Percentiles rank a stretch among this genome's conserved stretches.
Evolutionary conservation across 352 stramenopile genomes (phyloP).

Genomic region (Globisporangium apiculatum): DNA sequence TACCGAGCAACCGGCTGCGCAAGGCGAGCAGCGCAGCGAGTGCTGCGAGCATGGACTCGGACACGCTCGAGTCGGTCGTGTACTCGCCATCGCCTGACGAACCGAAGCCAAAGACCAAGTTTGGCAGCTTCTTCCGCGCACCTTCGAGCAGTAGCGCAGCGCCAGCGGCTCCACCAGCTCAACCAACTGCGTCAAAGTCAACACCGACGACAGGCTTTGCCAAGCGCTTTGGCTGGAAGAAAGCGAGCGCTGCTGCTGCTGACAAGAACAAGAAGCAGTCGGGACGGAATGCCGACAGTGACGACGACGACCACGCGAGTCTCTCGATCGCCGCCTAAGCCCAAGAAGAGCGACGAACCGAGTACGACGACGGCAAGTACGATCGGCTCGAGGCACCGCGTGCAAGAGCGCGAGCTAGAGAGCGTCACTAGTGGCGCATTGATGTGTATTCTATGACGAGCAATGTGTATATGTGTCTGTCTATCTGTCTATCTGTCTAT

Average conservation of each 20-base stretch:
- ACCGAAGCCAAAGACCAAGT: constrained; percentile 14
- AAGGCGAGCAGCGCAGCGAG: constrained; percentile 13
- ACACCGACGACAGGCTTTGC: constrained; percentile 7
- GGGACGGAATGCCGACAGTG: not conserved
- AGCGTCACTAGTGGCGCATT: not conserved
- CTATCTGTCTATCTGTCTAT: constrained; percentile 3
- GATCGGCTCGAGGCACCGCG: no score
- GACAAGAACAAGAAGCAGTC: constrained; percentile 2
- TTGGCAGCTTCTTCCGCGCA: constrained; percentile 7
- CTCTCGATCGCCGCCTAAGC: no score
- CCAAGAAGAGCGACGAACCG: no score
- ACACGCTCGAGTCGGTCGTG: constrained; percentile 11
- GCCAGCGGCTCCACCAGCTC: constrained; percentile 4
- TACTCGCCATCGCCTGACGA: constrained; percentile 11
- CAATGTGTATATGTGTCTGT: constrained; percentile 3
- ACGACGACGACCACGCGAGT: no score
- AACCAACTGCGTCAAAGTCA: not conserved
- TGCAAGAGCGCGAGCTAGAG: no score
- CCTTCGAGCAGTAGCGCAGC: not conserved
- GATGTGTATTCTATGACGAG: constrained; percentile 12
- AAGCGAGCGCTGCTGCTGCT: not conserved
- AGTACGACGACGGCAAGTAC: no score
- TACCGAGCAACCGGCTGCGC: constrained; percentile 14
- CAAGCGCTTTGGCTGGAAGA: constrained; percentile 19
- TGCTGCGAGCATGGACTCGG: constrained; percentile 5